Percentiles rank a stretch among this genome's conserved stretches.
These are phyloP conservation scores for Phaeosphaeriaceae sp. DNA, from an alignment of 2,329 filamentous ascomycete genomes.

Conservation along the genomic window DNA sequence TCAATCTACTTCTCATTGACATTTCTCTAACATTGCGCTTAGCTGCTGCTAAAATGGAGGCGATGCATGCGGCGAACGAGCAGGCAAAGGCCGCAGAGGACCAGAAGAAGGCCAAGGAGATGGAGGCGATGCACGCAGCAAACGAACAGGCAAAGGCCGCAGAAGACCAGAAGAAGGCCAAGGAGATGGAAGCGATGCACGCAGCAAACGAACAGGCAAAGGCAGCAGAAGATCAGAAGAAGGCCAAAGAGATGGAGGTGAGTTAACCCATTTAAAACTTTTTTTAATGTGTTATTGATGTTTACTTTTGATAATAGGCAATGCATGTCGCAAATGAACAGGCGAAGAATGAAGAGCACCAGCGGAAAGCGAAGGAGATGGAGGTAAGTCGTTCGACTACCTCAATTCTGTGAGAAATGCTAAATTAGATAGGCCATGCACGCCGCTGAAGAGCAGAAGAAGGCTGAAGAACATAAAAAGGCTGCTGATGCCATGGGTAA, in stretches of 20 bases:
- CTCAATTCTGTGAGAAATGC: neutral
- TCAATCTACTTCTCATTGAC: too few species aligned
- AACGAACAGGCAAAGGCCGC: conserved; percentile 8
- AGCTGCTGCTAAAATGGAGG: conserved; percentile 10
- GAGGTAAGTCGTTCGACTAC: neutral
- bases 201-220: neutral
- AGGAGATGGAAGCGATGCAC: conserved; percentile 8
- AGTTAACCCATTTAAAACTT: neutral
- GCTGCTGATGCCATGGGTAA: conserved; percentile 7
- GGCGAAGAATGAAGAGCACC: conserved; percentile 9
- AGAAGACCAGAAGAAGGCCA: conserved; percentile 8
- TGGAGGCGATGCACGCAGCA: neutral
- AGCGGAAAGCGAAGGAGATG: conserved; percentile 11
- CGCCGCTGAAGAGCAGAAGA: conserved; percentile 11
- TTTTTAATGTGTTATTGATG: neutral
- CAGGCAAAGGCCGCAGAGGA: conserved; percentile 11
- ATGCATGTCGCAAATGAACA: conserved; percentile 13
- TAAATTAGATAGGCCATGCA: conserved; percentile 17
- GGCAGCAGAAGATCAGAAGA: conserved; percentile 2
- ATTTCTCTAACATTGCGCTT: neutral
- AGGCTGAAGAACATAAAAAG: conserved; percentile 9
- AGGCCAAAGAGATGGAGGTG: conserved; percentile 4
- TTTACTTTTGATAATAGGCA: neutral
- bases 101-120: conserved; percentile 9
- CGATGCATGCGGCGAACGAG: conserved; percentile 10